Conservation (phyloP, 176 grass and related monocot species). For the Zea luxurians region DNA sequence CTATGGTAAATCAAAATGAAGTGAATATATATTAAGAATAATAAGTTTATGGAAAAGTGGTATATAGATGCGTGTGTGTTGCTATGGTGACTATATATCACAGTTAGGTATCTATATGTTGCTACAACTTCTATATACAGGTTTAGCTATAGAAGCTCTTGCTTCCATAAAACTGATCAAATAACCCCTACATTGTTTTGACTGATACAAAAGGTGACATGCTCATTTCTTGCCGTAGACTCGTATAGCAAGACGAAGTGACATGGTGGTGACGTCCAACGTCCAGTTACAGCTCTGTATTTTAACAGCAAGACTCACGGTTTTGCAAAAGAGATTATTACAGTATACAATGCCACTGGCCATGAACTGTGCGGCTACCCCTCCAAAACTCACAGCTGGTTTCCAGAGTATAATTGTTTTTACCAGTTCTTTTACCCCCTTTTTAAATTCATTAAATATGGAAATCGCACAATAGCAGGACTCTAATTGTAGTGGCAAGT, state of each 20-base stretch:
- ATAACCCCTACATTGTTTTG: not conserved
- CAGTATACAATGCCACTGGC: constrained; percentile 57
- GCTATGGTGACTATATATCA: too few species aligned
- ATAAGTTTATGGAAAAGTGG: too few species aligned
- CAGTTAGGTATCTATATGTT: too few species aligned
- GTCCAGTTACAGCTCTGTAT: constrained; percentile 42
- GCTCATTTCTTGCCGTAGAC: constrained; percentile 45
- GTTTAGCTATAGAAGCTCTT: too few species aligned
- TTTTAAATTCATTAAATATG: constrained; percentile 7
- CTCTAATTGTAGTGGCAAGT: constrained; percentile 23
- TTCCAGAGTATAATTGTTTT: constrained; percentile 69
- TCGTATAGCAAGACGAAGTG: constrained; percentile 66
- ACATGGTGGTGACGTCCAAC: constrained; percentile 71
- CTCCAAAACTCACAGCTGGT: constrained; percentile 76
- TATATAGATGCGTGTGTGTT: too few species aligned
- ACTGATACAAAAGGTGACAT: constrained; percentile 18
- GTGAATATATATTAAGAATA: too few species aligned
- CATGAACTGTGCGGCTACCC: constrained; percentile 49
- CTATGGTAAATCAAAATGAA: too few species aligned
- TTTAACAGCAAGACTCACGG: constrained; percentile 50
- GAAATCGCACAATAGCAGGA: constrained; percentile 3
- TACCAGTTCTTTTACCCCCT: not conserved
- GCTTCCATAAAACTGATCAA: constrained; percentile 20
- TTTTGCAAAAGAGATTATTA: constrained; percentile 62
- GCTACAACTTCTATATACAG: too few species aligned